phyloP scores from a whole-genome alignment of 306 rosid species.

The Echinosophora koreensis region DNA sequence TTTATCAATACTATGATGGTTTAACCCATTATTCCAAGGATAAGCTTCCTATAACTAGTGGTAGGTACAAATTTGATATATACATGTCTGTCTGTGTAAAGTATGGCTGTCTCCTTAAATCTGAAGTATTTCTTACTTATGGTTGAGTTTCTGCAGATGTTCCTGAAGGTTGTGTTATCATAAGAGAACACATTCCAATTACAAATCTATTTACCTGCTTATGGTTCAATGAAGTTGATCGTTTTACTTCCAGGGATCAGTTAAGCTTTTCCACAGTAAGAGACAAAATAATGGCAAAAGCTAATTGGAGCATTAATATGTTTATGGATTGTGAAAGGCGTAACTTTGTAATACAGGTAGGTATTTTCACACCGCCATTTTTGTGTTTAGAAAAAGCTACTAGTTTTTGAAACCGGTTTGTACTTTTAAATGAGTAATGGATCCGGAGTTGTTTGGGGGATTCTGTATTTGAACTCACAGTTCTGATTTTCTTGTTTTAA shows the following conservation, averaged over 20 bases:
- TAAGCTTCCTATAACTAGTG: constrained; percentile 94
- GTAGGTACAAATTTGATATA: constrained; percentile 56
- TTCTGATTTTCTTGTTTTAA: not conserved
- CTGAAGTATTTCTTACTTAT: constrained; percentile 25
- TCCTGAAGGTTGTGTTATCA: constrained; percentile 94
- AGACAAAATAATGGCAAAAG: constrained; percentile 82
- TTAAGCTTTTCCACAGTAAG: constrained; percentile 92
- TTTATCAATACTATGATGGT: constrained; percentile 81
- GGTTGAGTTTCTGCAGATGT: constrained; percentile 79
- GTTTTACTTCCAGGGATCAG: constrained; percentile 96
- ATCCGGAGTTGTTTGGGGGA: not conserved
- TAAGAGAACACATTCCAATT: constrained; percentile 89
- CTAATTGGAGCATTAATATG: constrained; percentile 81
- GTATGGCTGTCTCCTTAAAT: constrained; percentile 24
- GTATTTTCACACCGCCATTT: constrained; percentile 37
- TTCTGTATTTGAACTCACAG: not conserved
- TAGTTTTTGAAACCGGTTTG: constrained; percentile 7
- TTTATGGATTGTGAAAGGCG: constrained; percentile 97
- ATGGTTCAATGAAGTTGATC: constrained; percentile 99
- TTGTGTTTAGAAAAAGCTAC: constrained; percentile 22
- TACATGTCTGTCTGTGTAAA: constrained; percentile 36
- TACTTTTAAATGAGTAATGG: not conserved
- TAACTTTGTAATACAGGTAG: constrained; percentile 91
- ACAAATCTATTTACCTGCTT: constrained; percentile 93
- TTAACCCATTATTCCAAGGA: constrained; percentile 78